Conservation (phyloP, 2,329 filamentous ascomycete genomes). For the Verticillium dahliae region DNA sequence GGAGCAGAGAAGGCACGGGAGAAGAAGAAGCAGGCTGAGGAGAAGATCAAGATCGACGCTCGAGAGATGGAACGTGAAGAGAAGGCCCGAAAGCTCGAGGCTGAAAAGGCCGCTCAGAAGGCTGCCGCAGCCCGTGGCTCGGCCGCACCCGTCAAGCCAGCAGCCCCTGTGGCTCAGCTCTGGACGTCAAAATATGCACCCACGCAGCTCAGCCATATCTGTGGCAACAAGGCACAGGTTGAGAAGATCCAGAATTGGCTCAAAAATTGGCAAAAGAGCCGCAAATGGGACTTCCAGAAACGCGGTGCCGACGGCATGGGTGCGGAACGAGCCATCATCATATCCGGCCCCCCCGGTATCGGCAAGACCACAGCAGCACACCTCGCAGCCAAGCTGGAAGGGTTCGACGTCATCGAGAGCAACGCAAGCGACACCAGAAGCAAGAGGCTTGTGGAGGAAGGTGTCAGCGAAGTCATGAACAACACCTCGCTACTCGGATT, state of each 20-base stretch:
- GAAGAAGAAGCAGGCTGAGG: conserved; percentile 79
- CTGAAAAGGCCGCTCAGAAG: conserved; percentile 46
- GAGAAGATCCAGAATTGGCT: conserved; percentile 90
- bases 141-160: conserved; percentile 28
- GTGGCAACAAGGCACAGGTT: conserved; percentile 85
- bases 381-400: conserved; percentile 84
- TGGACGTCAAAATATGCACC: conserved; percentile 97
- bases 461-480: conserved; percentile 83
- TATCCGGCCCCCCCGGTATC: conserved; percentile 92
- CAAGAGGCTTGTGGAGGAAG: conserved; percentile 88
- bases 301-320: conserved; percentile 81
- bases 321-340: conserved; percentile 79
- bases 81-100: conserved; percentile 45
- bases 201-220: conserved; percentile 77
- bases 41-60: conserved; percentile 73
- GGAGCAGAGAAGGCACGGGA: conserved; percentile 79
- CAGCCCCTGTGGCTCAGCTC: conserved; percentile 50
- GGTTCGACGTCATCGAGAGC: conserved; percentile 88
- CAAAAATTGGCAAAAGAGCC: conserved; percentile 69
- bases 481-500: conserved; percentile 90
- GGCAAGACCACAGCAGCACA: conserved; percentile 97
- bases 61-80: conserved; percentile 84
- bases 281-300: conserved; percentile 75
- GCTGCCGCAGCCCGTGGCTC: conserved; percentile 36
- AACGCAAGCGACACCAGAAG: conserved; percentile 95